Base-by-base conservation (phyloP, 805 yeast species). In the Metschnikowia baotianmanensis region DNA sequence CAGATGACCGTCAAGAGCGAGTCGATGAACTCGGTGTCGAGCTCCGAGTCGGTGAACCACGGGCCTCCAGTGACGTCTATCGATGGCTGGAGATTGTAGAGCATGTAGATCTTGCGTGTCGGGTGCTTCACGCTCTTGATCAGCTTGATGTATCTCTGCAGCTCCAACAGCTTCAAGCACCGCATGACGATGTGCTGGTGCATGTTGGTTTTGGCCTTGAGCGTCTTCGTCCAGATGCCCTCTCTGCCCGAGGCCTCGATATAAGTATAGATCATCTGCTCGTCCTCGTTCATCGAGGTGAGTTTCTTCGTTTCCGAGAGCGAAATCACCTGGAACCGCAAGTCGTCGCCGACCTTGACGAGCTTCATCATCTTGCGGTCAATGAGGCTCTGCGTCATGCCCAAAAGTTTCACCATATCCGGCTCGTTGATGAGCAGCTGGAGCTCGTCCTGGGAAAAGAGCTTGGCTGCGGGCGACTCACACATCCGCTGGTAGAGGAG, bases 11-110 rank as follows among this genome's bases (percentile, higher is more conserved):
- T 80, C 50, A 87, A 62, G 40, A 93, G 66, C 34, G 88, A 80
- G 50, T 87, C 91, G 43, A 93, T 90, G 56, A 93, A 93, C 62
- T 91, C 98, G 3, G 88, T 81, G 59, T 93, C 99, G 42, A 93
- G 72, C 62, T 93, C 98, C 25, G 90, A 81, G 59, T 93, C 99
- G 0, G 97, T 89, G 59, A 90, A 93, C 99, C 99, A 93, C 4
- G 98, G 98, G 5, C 99, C 99, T 49, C 99, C 99, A 0, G 98
- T 93, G 27, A 93, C 93, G 51, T 91, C 98, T 23, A 87, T 82
- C 3, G 95, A 84, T 5, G 99, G 99, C 59, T 89, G 96, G 50
- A 93, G 69, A 57, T 87, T 82, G 59, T 90, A 91, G 39, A 93
- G 72, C 98, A 93, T 93, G 63, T 91, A 95, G 24, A 93, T 91